phyloP scores from a whole-genome alignment of 495 filamentous ascomycete genomes.

The Tirmania nivea region DNA sequence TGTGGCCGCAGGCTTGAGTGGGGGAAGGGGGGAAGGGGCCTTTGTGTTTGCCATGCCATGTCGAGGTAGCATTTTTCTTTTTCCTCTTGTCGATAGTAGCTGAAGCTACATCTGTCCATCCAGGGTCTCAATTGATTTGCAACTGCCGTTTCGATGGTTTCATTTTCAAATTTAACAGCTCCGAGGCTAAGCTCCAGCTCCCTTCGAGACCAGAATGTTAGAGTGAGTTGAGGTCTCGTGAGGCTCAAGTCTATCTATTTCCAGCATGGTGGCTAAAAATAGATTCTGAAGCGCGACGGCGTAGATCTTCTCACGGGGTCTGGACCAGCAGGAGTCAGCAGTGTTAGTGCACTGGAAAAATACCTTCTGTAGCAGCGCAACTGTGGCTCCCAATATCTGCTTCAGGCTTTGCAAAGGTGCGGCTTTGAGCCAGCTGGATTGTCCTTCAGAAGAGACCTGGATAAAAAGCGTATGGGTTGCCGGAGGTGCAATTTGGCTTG shows the following conservation, averaged over 20 bases:
- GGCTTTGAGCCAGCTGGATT: too few species aligned
- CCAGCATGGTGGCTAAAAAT: neutral
- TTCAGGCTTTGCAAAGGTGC: too few species aligned
- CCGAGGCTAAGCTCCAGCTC: too few species aligned
- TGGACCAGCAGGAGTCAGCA: too few species aligned
- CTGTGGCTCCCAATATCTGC: too few species aligned
- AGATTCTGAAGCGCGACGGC: neutral
- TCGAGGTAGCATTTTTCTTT: neutral
- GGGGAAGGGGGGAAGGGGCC: neutral
- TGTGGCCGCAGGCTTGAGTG: neutral
- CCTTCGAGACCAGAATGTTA: too few species aligned
- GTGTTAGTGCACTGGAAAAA: too few species aligned
- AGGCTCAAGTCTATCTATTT: neutral
- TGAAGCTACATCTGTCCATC: neutral
- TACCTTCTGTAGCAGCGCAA: too few species aligned
- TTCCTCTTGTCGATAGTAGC: neutral
- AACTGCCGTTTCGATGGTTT: neutral
- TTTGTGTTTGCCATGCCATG: neutral
- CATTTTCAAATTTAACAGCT: neutral
- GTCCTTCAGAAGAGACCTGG: too few species aligned
- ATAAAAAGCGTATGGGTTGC: too few species aligned
- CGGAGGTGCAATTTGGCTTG: too few species aligned
- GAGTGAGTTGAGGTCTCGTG: neutral
- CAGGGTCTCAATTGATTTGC: neutral
- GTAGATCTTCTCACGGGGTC: too few species aligned